These are phyloP conservation scores for Rhododendron ovatum DNA, from an alignment of 148 eudicot species.

Conservation along the genomic window DNA sequence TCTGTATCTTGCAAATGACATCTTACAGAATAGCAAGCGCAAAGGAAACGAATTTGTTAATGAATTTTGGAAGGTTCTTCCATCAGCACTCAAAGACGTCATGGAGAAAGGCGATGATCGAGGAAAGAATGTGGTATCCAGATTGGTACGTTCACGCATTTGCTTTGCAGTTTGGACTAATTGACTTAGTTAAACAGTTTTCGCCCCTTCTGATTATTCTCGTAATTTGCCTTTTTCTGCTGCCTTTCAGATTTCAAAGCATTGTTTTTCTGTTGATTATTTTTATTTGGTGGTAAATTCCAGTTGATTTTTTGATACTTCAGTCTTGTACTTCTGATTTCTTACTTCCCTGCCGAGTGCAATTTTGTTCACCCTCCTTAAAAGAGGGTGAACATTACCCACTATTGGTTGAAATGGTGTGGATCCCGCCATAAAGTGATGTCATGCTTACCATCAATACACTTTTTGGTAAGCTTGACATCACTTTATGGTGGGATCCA, in stretches of 20 bases:
- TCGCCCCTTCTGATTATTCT: background rate
- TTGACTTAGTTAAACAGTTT: background rate
- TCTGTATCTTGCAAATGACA: slow-evolving; percentile 92
- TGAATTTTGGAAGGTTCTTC: slow-evolving; percentile 98
- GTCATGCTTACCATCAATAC: no score
- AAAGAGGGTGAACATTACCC: no score
- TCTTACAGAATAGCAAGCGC: slow-evolving; percentile 91
- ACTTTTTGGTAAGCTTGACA: no score
- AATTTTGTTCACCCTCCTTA: no score
- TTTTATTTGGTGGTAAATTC: background rate
- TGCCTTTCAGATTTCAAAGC: background rate
- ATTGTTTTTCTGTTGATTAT: background rate
- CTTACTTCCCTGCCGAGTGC: background rate
- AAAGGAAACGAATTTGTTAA: slow-evolving; percentile 94
- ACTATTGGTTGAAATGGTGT: no score
- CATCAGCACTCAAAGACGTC: slow-evolving; percentile 85
- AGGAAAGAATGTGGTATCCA: slow-evolving; percentile 66
- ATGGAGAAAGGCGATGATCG: slow-evolving; percentile 61
- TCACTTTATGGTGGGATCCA: no score
- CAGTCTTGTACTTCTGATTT: background rate
- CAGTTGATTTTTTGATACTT: background rate
- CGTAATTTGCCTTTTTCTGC: background rate
- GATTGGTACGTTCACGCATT: slow-evolving; percentile 60
- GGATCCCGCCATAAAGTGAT: no score
- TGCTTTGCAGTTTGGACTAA: background rate